These are phyloP conservation scores for Aureobasidium sp. DNA, from an alignment of 2,329 filamentous ascomycete species.

Conservation along the genomic window DNA sequence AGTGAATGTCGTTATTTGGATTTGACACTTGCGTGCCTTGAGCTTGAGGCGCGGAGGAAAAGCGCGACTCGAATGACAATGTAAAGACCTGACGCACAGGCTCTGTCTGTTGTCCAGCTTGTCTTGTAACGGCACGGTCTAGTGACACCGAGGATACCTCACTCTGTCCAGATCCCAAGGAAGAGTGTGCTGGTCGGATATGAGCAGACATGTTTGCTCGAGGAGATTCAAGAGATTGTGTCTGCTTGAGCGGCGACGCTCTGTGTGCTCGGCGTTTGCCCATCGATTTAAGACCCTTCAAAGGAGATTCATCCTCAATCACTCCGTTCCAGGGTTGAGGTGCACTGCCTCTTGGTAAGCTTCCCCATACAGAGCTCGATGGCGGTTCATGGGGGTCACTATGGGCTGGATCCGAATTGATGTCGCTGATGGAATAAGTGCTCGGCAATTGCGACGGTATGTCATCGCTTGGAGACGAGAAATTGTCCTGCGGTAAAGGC, in stretches of 20 bases:
- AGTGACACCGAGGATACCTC: not conserved
- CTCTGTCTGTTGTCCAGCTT: not conserved
- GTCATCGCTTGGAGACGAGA: conserved; percentile 15
- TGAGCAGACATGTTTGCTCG: not conserved
- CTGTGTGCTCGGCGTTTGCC: not conserved
- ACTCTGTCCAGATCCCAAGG: not conserved
- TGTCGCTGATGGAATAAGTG: conserved; percentile 29
- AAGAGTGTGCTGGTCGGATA: not conserved
- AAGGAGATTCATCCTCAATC: conserved; percentile 9
- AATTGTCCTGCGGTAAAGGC: not conserved
- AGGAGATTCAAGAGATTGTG: not conserved
- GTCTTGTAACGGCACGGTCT: not conserved
- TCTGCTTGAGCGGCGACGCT: conserved; percentile 7
- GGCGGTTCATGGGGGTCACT: conserved; percentile 6
- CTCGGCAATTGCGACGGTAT: conserved; percentile 29
- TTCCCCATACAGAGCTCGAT: conserved; percentile 12
- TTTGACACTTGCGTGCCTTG: not conserved
- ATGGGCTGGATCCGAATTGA: conserved; percentile 16
- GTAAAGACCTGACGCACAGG: not conserved
- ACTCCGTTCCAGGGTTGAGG: conserved; percentile 1
- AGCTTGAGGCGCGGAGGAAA: not conserved
- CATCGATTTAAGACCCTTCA: not conserved
- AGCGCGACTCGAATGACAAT: not conserved
- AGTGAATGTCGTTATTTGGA: too few species aligned
- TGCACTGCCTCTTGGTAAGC: not conserved